Conservation (phyloP, 495 filamentous ascomycete species). For the Talaromyces liani region DNA sequence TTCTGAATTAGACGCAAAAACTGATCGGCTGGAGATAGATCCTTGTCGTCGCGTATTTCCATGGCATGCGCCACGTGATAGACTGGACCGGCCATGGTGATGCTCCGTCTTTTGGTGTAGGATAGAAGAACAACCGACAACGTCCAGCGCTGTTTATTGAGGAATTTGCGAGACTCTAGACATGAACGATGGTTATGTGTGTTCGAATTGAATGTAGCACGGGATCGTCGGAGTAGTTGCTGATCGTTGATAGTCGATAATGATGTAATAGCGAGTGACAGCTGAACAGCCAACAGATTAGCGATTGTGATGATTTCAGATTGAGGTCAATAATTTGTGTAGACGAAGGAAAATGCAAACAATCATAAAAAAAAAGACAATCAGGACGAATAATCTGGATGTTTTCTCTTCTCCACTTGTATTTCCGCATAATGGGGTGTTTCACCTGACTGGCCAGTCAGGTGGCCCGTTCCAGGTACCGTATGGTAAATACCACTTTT, state of each 20-base stretch:
- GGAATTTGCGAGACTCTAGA: neutral
- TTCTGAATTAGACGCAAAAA: constrained; percentile 24
- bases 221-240: neutral
- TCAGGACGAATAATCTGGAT: neutral
- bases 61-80: neutral
- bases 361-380: neutral
- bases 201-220: neutral
- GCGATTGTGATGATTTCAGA: neutral
- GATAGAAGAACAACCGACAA: neutral
- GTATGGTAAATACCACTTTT: neutral
- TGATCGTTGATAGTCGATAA: neutral
- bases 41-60: neutral
- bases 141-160: constrained; percentile 3
- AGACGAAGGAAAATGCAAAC: neutral
- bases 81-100: neutral
- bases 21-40: neutral
- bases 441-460: constrained; percentile 1
- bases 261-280: neutral
- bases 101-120: neutral
- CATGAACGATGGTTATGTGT: neutral
- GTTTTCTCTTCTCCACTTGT: neutral
- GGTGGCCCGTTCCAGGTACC: neutral
- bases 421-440: neutral
- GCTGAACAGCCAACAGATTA: too few species aligned
- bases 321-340: neutral